A percentile compares a stretch with the other conserved stretches of the same genome.
Evolutionary conservation across 2,329 filamentous ascomycete genomes (phyloP).

Genomic region (Pseudogymnoascus sp.): DNA sequence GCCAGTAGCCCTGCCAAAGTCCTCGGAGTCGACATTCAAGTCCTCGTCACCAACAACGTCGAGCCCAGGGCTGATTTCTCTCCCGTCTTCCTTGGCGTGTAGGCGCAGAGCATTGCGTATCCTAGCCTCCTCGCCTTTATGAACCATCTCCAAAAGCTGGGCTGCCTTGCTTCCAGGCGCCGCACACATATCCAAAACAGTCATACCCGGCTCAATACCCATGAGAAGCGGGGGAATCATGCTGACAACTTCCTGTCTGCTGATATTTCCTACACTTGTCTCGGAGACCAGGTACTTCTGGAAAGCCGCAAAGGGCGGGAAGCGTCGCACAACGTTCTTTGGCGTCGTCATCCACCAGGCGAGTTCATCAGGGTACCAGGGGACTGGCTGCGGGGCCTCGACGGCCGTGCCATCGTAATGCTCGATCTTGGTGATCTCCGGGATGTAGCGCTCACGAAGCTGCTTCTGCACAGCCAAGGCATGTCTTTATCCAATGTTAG

Average conservation of each 20-base stretch:
- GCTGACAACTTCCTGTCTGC: constrained; percentile 92
- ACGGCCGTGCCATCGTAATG: constrained; percentile 75
- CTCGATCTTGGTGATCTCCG: constrained; percentile 77
- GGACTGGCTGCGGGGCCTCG: constrained; percentile 70
- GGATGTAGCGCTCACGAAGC: constrained; percentile 81
- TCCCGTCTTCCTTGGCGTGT: constrained; percentile 53
- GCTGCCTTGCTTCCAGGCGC: constrained; percentile 96
- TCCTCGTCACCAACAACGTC: constrained; percentile 37
- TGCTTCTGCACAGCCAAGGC: constrained; percentile 87
- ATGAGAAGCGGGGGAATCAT: constrained; percentile 97
- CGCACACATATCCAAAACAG: constrained; percentile 90
- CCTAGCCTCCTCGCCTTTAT: constrained; percentile 82
- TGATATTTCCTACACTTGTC: constrained; percentile 95
- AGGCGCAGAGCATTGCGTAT: constrained; percentile 64
- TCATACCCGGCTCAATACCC: constrained; percentile 85
- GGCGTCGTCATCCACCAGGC: constrained; percentile 98
- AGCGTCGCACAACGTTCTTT: constrained; percentile 90
- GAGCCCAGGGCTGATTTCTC: constrained; percentile 43
- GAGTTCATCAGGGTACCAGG: constrained; percentile 90
- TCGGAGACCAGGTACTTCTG: constrained; percentile 97
- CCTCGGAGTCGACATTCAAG: constrained; percentile 53
- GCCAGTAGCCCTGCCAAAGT: constrained; percentile 83
- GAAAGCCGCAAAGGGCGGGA: constrained; percentile 88
- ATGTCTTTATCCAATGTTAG: constrained; percentile 48
- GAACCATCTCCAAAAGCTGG: constrained; percentile 90